Conservation (phyloP, 2,329 filamentous ascomycete genomes). For the Fusarium pseudograminearum region DNA sequence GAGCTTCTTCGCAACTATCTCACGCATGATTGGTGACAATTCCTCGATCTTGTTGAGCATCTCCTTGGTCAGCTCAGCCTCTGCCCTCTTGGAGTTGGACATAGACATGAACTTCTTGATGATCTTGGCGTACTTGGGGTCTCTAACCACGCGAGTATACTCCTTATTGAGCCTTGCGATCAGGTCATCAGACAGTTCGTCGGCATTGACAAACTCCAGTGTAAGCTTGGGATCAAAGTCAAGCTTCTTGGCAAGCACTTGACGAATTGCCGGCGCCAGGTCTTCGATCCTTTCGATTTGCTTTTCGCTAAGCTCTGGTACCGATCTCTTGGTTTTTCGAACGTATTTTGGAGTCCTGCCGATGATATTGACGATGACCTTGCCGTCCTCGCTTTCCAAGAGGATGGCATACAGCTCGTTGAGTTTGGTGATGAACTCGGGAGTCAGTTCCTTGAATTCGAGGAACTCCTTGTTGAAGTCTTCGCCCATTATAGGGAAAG, state of each 20-base stretch:
- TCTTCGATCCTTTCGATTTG: neutral
- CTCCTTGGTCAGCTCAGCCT: neutral
- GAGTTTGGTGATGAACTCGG: slow-evolving; percentile 15
- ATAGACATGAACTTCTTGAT: neutral
- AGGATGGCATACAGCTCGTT: slow-evolving; percentile 14
- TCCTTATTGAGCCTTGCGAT: neutral
- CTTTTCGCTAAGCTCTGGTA: neutral
- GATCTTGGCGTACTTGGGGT: neutral
- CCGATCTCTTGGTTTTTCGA: neutral
- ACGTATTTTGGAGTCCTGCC: neutral
- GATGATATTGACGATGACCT: neutral
- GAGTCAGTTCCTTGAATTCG: neutral
- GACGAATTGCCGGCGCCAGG: neutral
- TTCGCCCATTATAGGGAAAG: slow-evolving; percentile 1
- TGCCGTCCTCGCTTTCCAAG: neutral
- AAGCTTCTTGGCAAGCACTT: neutral
- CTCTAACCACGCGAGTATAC: neutral
- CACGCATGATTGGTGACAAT: neutral
- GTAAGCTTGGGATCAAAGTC: neutral
- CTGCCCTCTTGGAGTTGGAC: neutral
- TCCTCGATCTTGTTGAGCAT: neutral
- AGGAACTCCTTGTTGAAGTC: slow-evolving; percentile 10
- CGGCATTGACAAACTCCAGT: neutral
- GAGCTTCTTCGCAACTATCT: neutral
- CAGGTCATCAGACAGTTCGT: neutral